phyloP scores from a whole-genome alignment of 1,139 yeast species.

The Blastobotrys niveus region DNA sequence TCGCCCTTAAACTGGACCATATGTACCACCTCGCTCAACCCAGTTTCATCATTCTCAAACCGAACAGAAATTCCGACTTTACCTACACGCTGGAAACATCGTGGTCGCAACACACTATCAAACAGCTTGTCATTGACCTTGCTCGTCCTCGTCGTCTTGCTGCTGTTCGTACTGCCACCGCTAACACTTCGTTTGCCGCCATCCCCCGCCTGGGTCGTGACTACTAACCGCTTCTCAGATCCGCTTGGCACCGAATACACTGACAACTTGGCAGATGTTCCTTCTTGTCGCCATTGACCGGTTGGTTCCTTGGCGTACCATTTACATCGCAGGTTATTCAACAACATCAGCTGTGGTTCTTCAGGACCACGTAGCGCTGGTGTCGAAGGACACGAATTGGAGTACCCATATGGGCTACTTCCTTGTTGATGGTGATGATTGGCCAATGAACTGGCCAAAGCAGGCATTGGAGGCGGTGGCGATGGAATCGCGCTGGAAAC shows the following conservation, averaged over 20 bases:
- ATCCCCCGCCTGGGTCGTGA: conserved; percentile 15
- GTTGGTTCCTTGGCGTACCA: conserved; percentile 19
- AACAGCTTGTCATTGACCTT: conserved; percentile 15
- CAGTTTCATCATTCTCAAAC: conserved; percentile 18
- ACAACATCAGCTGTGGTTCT: conserved; percentile 20
- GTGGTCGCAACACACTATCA: conserved; percentile 19
- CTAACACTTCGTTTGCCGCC: too few relatives aligned
- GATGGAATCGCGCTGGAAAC: conserved; percentile 4
- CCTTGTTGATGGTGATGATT: too few relatives aligned
- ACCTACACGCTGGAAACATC: conserved; percentile 25
- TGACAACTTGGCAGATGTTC: conserved; percentile 20
- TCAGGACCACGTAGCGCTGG: not conserved
- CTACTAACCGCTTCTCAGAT: conserved; percentile 17
- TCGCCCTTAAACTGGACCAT: conserved; percentile 31
- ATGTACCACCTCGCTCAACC: conserved; percentile 21
- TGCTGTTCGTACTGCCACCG: too few relatives aligned
- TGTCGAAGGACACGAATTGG: not conserved
- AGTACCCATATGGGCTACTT: not conserved
- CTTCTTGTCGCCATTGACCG: conserved; percentile 19
- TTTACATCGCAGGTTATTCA: conserved; percentile 27
- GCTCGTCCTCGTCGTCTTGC: not conserved
- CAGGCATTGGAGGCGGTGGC: conserved; percentile 1
- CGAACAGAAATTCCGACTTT: conserved; percentile 25
- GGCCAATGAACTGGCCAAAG: too few relatives aligned
- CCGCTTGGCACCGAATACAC: conserved; percentile 24